phyloP scores from a whole-genome alignment of 2,329 filamentous ascomycete species.

The Blastomyces parvus region DNA sequence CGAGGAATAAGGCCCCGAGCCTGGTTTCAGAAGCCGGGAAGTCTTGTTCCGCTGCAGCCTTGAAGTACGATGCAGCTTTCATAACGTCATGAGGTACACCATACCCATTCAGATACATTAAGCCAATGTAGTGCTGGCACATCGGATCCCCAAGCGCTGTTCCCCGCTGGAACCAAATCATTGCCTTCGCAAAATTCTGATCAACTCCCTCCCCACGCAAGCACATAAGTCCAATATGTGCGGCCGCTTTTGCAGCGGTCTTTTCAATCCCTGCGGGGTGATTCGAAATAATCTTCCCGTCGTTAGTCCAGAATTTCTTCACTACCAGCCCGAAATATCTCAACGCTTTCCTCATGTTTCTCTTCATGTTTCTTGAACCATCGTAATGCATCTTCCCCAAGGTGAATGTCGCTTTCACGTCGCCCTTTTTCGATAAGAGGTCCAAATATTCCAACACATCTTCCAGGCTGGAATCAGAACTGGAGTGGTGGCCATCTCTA shows the following conservation, averaged over 20 bases:
- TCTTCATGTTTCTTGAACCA: conserved; percentile 63
- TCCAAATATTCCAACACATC: conserved; percentile 93
- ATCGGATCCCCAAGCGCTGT: conserved; percentile 65
- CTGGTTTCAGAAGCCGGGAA: conserved; percentile 71
- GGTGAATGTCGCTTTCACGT: conserved; percentile 77
- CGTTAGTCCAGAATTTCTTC: conserved; percentile 69
- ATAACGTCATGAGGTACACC: conserved; percentile 60
- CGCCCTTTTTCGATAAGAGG: conserved; percentile 79
- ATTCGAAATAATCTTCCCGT: conserved; percentile 64
- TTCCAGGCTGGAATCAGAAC: conserved; percentile 77
- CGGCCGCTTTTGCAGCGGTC: conserved; percentile 71
- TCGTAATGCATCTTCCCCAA: conserved; percentile 83
- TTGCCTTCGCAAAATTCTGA: conserved; percentile 67
- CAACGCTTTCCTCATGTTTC: conserved; percentile 63
- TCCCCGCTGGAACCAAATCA: conserved; percentile 75
- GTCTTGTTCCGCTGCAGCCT: conserved; percentile 70
- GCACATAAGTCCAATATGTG: conserved; percentile 81
- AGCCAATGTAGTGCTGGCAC: conserved; percentile 72
- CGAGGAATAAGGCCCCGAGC: conserved; percentile 73
- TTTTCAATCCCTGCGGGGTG: conserved; percentile 64
- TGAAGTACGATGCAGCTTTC: conserved; percentile 66
- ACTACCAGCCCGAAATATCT: conserved; percentile 74
- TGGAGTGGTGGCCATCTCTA: conserved; percentile 61
- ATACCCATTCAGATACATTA: conserved; percentile 74
- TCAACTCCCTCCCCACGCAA: conserved; percentile 74